These are phyloP conservation scores for Pythium sukuiense DNA, from an alignment of 352 stramenopile genomes.

Conservation along the genomic window DNA sequence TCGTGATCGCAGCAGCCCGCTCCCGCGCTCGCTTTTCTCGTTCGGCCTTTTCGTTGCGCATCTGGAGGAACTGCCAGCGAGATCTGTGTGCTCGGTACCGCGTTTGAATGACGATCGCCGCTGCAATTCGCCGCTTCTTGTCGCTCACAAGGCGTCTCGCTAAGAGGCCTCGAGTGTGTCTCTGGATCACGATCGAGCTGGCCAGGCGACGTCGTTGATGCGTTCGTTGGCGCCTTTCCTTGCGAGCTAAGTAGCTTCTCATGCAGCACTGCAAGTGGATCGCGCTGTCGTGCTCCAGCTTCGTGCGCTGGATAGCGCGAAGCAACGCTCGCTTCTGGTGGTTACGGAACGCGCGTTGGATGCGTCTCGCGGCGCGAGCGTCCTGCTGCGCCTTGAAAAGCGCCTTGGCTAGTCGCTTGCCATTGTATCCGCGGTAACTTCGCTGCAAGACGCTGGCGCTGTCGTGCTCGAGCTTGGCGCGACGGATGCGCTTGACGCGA, in stretches of 20 bases:
- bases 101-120: conserved; percentile 61
- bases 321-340: conserved; percentile 61
- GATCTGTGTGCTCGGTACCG: conserved; percentile 43
- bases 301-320: conserved; percentile 61
- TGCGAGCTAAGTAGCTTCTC: conserved; percentile 49
- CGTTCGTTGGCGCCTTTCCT: conserved; percentile 38
- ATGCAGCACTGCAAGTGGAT: conserved; percentile 56
- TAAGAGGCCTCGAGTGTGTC: conserved; percentile 48
- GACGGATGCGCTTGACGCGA: conserved; percentile 27
- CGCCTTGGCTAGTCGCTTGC: conserved; percentile 58
- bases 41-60: conserved; percentile 41
- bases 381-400: conserved; percentile 72
- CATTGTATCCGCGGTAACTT: conserved; percentile 77
- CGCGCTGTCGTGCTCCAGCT: conserved; percentile 56
- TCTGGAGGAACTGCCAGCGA: conserved; percentile 36
- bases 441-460: conserved; percentile 58
- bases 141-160: conserved; percentile 34
- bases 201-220: conserved; percentile 15
- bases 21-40: conserved; percentile 30
- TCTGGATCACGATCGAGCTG: conserved; percentile 50
- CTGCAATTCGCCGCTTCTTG: conserved; percentile 32
- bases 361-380: conserved; percentile 46
- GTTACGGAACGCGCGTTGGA: conserved; percentile 70
- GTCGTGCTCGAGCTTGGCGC: conserved; percentile 44
- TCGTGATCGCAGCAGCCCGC: conserved; percentile 36